Evolutionary conservation across 345 rosid species (phyloP), one percentile per base, ranked within the genome.

Genomic region (Populus nigra): DNA sequence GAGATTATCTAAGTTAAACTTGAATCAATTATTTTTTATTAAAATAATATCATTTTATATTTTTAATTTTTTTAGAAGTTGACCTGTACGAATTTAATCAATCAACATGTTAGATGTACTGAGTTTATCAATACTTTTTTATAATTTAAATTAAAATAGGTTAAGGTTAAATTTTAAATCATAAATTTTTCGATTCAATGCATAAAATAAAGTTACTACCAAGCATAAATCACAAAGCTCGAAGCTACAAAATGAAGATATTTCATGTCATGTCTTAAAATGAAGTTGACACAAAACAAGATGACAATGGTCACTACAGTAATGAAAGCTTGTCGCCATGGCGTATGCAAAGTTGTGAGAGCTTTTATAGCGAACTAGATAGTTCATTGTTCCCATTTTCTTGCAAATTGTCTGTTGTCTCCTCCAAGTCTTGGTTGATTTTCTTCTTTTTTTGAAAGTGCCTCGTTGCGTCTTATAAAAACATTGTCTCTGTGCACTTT

Each of bases 401-500:
- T 29, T 27, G 62, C 68, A 41, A 39, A 9, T 65, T 70, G 6
- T 25, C 59, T 47, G 61, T 59, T 8, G 59, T 3, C 73, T 16
- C 17, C 59, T 27, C 59, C 22, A 70, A 70, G 3, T 57, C 27
- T 57, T n/a, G 36, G 16, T 22, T 38, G 71, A 41, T 45, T 43
- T 25, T 27, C 73, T 45, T 62, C 33, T 73, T 23, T 7, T 38
- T 72, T 15, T 20, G 20, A 80, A 75, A 47, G n/a, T 15, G 63
- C 41, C 71, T 23, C 35, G 62, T 75, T 76, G 36, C 78, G 77
- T 73, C 77, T 63, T 39, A 71, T 47, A 47, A 69, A 70, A 76
- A 61, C 73, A 36, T 47, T 72, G 63, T 77, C 77, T 38, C 25
- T 71, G 31, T 77, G 69, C 76, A 43, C 72, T 63, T 74, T 86